These are phyloP conservation scores for Aspergillus pseudonomiae DNA, from an alignment of 2,329 filamentous ascomycete genomes.

Conservation along the genomic window DNA sequence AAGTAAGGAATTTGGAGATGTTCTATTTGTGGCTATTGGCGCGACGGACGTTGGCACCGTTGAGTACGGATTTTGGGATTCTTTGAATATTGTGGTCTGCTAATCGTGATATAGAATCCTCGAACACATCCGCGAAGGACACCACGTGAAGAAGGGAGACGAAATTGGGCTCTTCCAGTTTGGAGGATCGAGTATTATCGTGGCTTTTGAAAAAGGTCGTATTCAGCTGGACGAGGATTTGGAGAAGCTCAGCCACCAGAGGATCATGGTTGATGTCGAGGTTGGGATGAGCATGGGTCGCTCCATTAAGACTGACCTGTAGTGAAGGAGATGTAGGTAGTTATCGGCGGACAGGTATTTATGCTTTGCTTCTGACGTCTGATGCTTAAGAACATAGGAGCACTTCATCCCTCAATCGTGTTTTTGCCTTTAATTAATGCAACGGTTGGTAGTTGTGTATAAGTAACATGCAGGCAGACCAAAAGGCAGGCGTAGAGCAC, in stretches of 20 bases:
- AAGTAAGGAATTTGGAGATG: conserved; percentile 44
- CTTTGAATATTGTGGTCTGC: not conserved
- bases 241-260: conserved; percentile 32
- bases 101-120: conserved; percentile 32
- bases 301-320: not conserved
- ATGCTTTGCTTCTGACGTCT: not conserved
- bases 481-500: too few species aligned
- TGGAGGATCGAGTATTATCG: conserved; percentile 46
- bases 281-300: conserved; percentile 43
- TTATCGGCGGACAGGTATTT: not conserved
- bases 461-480: too few species aligned
- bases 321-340: not conserved
- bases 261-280: conserved; percentile 42
- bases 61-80: conserved; percentile 30
- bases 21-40: conserved; percentile 48
- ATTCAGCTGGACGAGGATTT: conserved; percentile 46
- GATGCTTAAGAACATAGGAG: too few species aligned
- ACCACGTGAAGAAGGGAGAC: conserved; percentile 42
- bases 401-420: too few species aligned
- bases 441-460: too few species aligned
- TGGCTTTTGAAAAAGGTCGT: conserved; percentile 42
- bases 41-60: conserved; percentile 46
- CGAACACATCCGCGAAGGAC: conserved; percentile 36
- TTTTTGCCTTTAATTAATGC: too few species aligned
- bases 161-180: conserved; percentile 48